Base-by-base conservation (phyloP, 2,329 filamentous ascomycete species). In the Graphilbum sp. region DNA sequence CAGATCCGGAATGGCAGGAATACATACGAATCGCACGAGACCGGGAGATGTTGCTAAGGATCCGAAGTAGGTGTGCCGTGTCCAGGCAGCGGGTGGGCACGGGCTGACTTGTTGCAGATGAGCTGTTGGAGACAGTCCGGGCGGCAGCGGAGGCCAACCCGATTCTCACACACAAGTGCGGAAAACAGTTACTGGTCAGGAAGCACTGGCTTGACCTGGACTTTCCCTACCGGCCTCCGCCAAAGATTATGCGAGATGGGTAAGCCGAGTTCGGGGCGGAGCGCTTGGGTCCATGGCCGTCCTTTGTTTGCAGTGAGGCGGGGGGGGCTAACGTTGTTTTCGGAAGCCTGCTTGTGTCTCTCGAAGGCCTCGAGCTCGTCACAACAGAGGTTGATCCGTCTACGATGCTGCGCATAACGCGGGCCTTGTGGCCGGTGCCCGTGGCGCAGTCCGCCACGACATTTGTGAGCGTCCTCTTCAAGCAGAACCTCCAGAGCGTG, bases 1-100 rank as follows among this genome's bases (percentile, higher is more conserved):
- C 57, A 20, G 73, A 78, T 46, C 74, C 75, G 3, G 77, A 81
- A 52, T 80, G 72, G 72, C 58, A 63, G 43, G 60, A 63, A 35
- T 81, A 76, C 45, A 49, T 74, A 15, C 66, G 65, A 39, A 57
- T 79, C n/a, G 70, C 64, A 43, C 64, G 64, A 44, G 65, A 79
- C 43, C 52, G 50, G 13, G 53, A 64, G 32, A 56, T 66, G 10
- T 56, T 69, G 19, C 49, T 62, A 16, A 51, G 57, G 18, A 63
- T 78, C 21, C 62, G 60, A 49, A 48, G 69, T 66, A 47, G 29
- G 63, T 52, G 27, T 29, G n/a, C n/a, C n/a, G n/a, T 29, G 7
- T 29, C 15, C 11, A 5, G 27, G 10, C 23, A 7, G 7, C 23
- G 7, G 7, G 23, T 12, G 7, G 23, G 7, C 23, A 25, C n/a